Evolutionary conservation across 768 basidiomycete species (phyloP).

Genomic region (Leccinum variicolor): DNA sequence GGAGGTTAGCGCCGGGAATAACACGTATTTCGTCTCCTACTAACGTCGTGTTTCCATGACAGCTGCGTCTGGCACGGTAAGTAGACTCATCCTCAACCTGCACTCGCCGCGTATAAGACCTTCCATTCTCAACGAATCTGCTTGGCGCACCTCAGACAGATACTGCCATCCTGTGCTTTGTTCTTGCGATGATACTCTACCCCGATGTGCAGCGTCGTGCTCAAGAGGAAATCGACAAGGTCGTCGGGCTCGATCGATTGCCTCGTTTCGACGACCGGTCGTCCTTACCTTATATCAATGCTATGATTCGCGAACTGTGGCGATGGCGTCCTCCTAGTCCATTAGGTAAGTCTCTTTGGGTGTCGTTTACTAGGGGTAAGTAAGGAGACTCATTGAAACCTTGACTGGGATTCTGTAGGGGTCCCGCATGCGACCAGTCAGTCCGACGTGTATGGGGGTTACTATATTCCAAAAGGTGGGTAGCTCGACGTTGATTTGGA

Average conservation of each 20-base stretch:
- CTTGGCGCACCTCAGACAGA: conserved; percentile 9
- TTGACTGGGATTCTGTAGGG: not conserved
- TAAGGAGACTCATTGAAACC: not conserved
- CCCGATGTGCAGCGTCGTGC: conserved; percentile 26
- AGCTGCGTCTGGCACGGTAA: conserved; percentile 5
- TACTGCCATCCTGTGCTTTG: conserved; percentile 15
- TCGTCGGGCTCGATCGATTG: conserved; percentile 19
- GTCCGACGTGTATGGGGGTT: conserved; percentile 18
- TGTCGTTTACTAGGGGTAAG: not conserved
- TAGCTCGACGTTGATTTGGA: not conserved
- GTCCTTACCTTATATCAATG: conserved; percentile 25
- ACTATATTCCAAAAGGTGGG: conserved; percentile 20
- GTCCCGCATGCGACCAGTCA: conserved; percentile 12
- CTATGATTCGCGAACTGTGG: conserved; percentile 22
- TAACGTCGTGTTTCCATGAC: not conserved
- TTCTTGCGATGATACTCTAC: conserved; percentile 26
- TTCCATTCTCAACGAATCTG: not conserved
- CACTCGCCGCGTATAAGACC: not conserved
- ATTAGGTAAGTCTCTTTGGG: conserved; percentile 2
- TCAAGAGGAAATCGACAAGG: conserved; percentile 25
- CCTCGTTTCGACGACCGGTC: conserved; percentile 25
- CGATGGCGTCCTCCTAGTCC: conserved; percentile 20
- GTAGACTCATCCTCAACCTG: not conserved
- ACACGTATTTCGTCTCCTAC: not conserved
- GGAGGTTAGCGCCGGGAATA: not conserved